Evolutionary conservation across 2,329 filamentous ascomycete species (phyloP), one percentile per base, ranked within the genome.

Genomic region (Sclerotinia nivalis): DNA sequence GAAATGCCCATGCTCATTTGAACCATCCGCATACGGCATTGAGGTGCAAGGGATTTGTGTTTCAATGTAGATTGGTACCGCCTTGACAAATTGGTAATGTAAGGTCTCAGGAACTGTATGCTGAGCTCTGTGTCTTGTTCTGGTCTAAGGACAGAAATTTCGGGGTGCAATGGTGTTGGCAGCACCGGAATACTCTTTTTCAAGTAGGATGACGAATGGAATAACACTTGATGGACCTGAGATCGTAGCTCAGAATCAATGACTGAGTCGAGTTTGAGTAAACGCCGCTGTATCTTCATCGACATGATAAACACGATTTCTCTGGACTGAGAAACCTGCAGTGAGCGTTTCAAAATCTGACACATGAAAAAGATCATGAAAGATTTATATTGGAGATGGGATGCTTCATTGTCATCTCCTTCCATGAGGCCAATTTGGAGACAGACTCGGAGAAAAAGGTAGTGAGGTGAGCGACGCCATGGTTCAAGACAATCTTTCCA

Each of bases 381-480:
- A 0, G 74, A 70, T 70, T 89, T 89, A 77, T 87, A 89, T 0
- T 77, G 67, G 6, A 31, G 22, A 52, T 52, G 43, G 10, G n/a
- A 49, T 20, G 10, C 6, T 2, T 72, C 0, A 43, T 31, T 15
- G 59, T 15, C 18, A 40, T 9, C 18, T 31, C 6, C 13, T 15
- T 12, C 15, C 25, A 45, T 58, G 4, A 75, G 52, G 22, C 56
- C 69, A 1, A 58, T 70, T 66, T 88, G 85, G 2, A 87, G 71
- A 0, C 80, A 75, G 0, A 87, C 85, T 0, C 87, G 84, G 3
- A 89, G 68, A 0, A 88, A 78, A 0, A 89, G 78, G 86, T 86
- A 89, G 0, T 84, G 70, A 0, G 86, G 79, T 18, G 86, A 88
- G 58, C 84, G 77, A 15, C 82, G 78, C 86, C 86, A 88, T 0